Conservation (phyloP, 1,139 yeast genomes). For the Sugiyamaella castrensis region DNA sequence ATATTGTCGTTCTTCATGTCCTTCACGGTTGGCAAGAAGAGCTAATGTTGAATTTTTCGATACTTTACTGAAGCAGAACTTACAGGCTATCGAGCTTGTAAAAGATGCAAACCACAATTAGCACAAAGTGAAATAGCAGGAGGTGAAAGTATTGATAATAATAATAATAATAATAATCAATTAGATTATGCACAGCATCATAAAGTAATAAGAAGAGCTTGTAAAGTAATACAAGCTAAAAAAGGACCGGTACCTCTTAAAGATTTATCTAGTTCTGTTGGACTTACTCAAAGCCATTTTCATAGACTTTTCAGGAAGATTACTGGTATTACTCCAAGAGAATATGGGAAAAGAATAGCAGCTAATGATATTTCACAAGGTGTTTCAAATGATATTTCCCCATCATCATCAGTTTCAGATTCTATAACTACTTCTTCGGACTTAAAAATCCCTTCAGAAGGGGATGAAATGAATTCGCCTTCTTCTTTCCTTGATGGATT, state of each 20-base stretch:
- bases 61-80: conserved; percentile 5
- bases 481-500: too few species aligned
- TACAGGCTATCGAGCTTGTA: conserved; percentile 14
- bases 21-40: conserved; percentile 12
- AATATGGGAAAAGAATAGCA: conserved; percentile 4
- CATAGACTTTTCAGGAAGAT: conserved; percentile 12
- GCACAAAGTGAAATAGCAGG: not conserved
- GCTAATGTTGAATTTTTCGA: conserved; percentile 12
- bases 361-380: too few species aligned
- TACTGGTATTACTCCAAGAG: conserved; percentile 12
- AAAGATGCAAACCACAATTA: conserved; percentile 15
- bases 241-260: conserved; percentile 10
- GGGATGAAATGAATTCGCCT: too few species aligned
- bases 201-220: conserved; percentile 6
- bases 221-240: conserved; percentile 5
- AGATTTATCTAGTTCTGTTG: conserved; percentile 9
- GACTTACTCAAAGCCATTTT: conserved; percentile 12
- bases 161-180: not conserved
- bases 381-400: too few species aligned
- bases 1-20: conserved; percentile 14
- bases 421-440: too few species aligned
- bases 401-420: too few species aligned
- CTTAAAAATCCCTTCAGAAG: too few species aligned
- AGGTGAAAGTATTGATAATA: not conserved
- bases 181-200: conserved; percentile 13